Conservation (phyloP, 352 stramenopile species). For the Thraustotheca clavata region DNA sequence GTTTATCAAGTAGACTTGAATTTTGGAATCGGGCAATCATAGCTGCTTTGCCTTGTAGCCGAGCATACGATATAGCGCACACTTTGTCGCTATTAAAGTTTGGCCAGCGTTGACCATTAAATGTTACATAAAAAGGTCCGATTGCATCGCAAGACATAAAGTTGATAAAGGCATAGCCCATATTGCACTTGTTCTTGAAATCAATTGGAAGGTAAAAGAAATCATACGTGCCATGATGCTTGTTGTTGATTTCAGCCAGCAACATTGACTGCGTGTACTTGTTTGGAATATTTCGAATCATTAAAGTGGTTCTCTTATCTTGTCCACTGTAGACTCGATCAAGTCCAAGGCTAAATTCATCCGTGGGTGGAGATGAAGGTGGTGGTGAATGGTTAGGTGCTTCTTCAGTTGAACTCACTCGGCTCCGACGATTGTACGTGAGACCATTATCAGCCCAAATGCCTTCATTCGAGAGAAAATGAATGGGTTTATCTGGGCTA, state of each 20-base stretch:
- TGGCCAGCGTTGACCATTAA: conserved; percentile 89
- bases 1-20: conserved; percentile 91
- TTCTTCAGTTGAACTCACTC: too few species aligned
- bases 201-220: conserved; percentile 99
- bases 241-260: conserved; percentile 93
- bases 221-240: conserved; percentile 89
- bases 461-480: background rate
- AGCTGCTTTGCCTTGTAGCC: conserved; percentile 94
- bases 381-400: too few species aligned
- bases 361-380: conserved; percentile 26
- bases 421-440: too few species aligned
- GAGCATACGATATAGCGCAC: conserved; percentile 96
- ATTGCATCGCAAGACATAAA: conserved; percentile 89
- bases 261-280: conserved; percentile 99
- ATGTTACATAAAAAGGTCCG: conserved; percentile 73
- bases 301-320: conserved; percentile 97
- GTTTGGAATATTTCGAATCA: conserved; percentile 99
- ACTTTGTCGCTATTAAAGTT: conserved; percentile 99
- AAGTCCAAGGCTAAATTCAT: conserved; percentile 72
- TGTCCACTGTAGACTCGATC: conserved; percentile 66
- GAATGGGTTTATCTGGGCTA: background rate
- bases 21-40: conserved; percentile 99
- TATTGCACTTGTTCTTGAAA: conserved; percentile 99
- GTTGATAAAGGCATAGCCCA: conserved; percentile 99
- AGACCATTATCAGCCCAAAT: background rate